Evolutionary conservation across 768 basidiomycete genomes (phyloP), one percentile per base, ranked within the genome.

Genomic region (Clitopilus hobsonii): DNA sequence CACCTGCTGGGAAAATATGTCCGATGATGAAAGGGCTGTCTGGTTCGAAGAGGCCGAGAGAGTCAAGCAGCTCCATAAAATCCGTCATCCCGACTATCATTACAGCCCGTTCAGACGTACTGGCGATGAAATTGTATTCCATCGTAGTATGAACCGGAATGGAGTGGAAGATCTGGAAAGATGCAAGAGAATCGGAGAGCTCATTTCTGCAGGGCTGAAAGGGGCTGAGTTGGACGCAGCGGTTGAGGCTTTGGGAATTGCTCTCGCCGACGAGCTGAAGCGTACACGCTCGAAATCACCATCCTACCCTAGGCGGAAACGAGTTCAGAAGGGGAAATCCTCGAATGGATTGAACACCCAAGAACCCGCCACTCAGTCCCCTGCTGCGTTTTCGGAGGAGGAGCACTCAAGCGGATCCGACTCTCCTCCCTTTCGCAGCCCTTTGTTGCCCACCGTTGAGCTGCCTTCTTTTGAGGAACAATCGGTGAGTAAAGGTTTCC

Each of bases 61-160:
- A 11, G 83, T 81, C 62, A 83, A 84, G 61, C 54, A 68, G 2
- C 73, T 76, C 29, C 84, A 85, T 57, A 64, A 66, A 0, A 58
- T 65, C 18, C 74, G 70, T 51, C 76, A 84, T 58, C 83, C 84
- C 13, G 70, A 73, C 57, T 86, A 86, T 60, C 76, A 77, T 10
- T 86, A 81, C 67, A 27, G 61, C 66, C 8, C 77, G 81, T 6
- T 59, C 71, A 4, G 74, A 74, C 56, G 76, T 73, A 45, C 75
- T 75, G 1, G 53, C n/a, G n/a, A n/a, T n/a, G n/a, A n/a, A n/a
- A n/a, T n/a, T n/a, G n/a, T n/a, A n/a, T n/a, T 75, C 14, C 82
- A 77, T 60, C 72, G 82, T 38, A 81, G 77, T 10, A 77, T 81
- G 22, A 78, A 78, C 64, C 70, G 81, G 58, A 82, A 82, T 49